phyloP scores from a whole-genome alignment of 2,329 filamentous ascomycete species.

The Venturiaceae sp. region DNA sequence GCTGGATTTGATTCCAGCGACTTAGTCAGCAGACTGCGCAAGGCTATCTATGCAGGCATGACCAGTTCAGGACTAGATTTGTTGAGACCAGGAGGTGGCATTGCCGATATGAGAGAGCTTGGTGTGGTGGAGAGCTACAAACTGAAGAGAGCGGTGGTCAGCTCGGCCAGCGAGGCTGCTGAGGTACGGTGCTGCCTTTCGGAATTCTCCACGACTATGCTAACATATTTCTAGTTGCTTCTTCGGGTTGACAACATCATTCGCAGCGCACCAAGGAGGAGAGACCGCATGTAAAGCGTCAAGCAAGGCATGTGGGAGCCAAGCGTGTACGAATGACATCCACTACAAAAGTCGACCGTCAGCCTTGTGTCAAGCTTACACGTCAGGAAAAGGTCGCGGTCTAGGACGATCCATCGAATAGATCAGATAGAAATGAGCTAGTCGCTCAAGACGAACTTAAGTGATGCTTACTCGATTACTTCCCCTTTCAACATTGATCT shows the following conservation, averaged over 20 bases:
- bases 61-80: slow-evolving; percentile 87
- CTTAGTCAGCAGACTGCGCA: slow-evolving; percentile 80
- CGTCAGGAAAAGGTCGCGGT: not conserved
- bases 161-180: slow-evolving; percentile 88
- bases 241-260: slow-evolving; percentile 98
- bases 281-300: slow-evolving; percentile 57
- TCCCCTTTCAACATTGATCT: too few species aligned
- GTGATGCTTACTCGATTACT: not conserved
- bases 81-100: slow-evolving; percentile 78
- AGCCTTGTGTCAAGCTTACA: not conserved
- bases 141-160: slow-evolving; percentile 95
- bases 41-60: slow-evolving; percentile 91
- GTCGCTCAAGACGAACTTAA: not conserved
- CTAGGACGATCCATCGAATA: not conserved
- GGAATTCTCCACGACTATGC: slow-evolving; percentile 11
- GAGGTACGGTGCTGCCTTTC: slow-evolving; percentile 54
- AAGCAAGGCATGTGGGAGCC: not conserved
- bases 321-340: slow-evolving; percentile 9
- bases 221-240: slow-evolving; percentile 53
- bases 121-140: slow-evolving; percentile 98
- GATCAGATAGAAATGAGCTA: not conserved
- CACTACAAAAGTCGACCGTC: slow-evolving; percentile 10
- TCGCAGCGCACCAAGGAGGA: slow-evolving; percentile 74
- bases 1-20: slow-evolving; percentile 94
- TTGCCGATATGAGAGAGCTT: slow-evolving; percentile 90